These are phyloP conservation scores for Cladorrhinum sp. DNA, from an alignment of 2,329 filamentous ascomycete species.

Conservation along the genomic window DNA sequence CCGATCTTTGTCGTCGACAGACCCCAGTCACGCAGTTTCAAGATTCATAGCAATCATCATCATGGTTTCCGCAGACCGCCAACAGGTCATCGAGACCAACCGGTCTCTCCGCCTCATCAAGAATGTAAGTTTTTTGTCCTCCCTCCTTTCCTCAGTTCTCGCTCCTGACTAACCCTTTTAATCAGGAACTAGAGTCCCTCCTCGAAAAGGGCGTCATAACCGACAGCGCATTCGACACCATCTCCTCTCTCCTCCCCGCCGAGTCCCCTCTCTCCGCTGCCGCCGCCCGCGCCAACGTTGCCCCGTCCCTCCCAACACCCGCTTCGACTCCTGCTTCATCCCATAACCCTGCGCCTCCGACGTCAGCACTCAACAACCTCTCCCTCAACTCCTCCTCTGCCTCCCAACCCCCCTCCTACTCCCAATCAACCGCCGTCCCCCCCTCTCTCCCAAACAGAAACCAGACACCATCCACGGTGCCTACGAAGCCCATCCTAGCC, in stretches of 20 bases:
- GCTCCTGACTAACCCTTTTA: conserved; percentile 23
- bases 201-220: conserved; percentile 78
- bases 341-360: conserved; percentile 28
- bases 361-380: conserved; percentile 44
- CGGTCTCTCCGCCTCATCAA: conserved; percentile 84
- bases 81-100: conserved; percentile 67
- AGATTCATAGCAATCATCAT: conserved; percentile 18
- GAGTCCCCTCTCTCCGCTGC: conserved; percentile 59
- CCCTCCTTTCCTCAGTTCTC: not conserved
- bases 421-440: conserved; percentile 42
- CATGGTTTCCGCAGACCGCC: conserved; percentile 52
- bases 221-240: conserved; percentile 69
- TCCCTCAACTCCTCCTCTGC: conserved; percentile 33
- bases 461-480: conserved; percentile 40
- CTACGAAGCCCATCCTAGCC: conserved; percentile 59
- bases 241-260: conserved; percentile 70
- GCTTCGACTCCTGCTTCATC: conserved; percentile 24
- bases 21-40: no score
- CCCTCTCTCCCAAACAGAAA: conserved; percentile 27
- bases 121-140: conserved; percentile 52
- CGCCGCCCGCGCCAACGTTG: conserved; percentile 38
- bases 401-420: conserved; percentile 50
- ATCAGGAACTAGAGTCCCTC: conserved; percentile 84
- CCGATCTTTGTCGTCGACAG: not conserved
- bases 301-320: conserved; percentile 32